phyloP scores from a whole-genome alignment of 306 rosid genomes.

The Astragalus membranaceus region DNA sequence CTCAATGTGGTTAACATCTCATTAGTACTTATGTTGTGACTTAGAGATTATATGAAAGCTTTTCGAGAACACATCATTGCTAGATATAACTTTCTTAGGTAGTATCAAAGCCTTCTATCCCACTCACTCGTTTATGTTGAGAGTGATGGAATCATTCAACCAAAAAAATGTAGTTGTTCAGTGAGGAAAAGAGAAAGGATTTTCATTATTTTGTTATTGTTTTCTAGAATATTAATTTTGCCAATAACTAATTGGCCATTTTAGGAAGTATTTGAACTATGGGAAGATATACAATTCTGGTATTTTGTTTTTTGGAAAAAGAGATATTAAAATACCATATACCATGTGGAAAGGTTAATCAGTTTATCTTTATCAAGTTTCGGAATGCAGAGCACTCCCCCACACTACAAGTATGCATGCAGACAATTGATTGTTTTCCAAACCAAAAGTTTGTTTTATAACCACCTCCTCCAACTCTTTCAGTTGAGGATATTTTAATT shows the following conservation, averaged over 20 bases:
- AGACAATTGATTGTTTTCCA: constrained; percentile 9
- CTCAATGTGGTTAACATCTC: neutral
- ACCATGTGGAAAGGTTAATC: neutral
- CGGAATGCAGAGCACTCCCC: neutral
- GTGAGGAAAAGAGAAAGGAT: neutral
- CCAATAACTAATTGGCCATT: neutral
- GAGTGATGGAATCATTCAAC: neutral
- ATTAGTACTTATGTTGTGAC: neutral
- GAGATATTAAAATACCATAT: neutral
- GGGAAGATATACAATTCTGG: neutral
- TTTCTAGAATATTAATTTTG: neutral
- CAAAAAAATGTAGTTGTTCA: neutral
- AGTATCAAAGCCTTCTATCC: neutral
- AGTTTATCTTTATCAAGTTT: neutral
- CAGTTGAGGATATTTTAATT: neutral
- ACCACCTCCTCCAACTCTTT: neutral
- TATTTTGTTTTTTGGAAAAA: neutral
- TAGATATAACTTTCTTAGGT: neutral
- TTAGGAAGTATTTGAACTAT: neutral
- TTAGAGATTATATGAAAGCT: neutral
- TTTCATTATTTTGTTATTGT: neutral
- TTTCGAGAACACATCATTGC: neutral
- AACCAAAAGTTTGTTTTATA: neutral
- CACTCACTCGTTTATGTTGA: neutral
- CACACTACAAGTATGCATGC: neutral